Evolutionary conservation across 139 green algal genomes (phyloP), one percentile per base, ranked within the genome.

Genomic region (Picochlorum sp.): DNA sequence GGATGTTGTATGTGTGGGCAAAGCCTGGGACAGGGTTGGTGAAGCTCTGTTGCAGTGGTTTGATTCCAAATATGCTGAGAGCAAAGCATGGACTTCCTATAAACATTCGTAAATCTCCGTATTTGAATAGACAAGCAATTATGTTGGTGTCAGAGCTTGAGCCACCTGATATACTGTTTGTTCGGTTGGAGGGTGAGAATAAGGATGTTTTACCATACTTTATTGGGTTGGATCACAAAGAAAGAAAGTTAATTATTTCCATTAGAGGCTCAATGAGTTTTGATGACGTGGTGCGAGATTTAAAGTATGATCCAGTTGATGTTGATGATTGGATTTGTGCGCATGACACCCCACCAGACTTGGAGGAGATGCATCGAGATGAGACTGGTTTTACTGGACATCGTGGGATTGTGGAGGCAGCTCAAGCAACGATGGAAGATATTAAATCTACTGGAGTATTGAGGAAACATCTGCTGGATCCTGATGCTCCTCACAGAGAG

Each of bases 201-300:
- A 61, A 49, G 31, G 28, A 66, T 10, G 72, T 78, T 10, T 69
- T 88, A 50, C 82, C 82, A 24, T 88, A 88, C 74, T 83, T 79
- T 71, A 72, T 88, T 1, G 72, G 66, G 18, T 57, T 85, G 31
- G 82, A 88, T 54, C 28, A 52, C 6, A 15, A 47, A 37, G 69
- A 63, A 5, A 38, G 70, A 37, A 54, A 64, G 4, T 56, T 88
- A 6, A 72, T 88, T 11, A 23, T 88, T 21, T 47, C 77, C 50
- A 82, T 88, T 28, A 59, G 82, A 8, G 81, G 69, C 56, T 83
- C 79, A 5, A 71, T 83, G 4, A 70, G 49, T 69, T 63, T 82
- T 49, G 79, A 87, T 4, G 82, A 88, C 63, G 73, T 76, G 45
- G 37, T 87, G 11, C 82, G 79, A 2, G 80, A 88, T 58, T 68